These are phyloP conservation scores for Psilocybe mexicana DNA, from an alignment of 1,284 basidiomycete species.

Conservation along the genomic window DNA sequence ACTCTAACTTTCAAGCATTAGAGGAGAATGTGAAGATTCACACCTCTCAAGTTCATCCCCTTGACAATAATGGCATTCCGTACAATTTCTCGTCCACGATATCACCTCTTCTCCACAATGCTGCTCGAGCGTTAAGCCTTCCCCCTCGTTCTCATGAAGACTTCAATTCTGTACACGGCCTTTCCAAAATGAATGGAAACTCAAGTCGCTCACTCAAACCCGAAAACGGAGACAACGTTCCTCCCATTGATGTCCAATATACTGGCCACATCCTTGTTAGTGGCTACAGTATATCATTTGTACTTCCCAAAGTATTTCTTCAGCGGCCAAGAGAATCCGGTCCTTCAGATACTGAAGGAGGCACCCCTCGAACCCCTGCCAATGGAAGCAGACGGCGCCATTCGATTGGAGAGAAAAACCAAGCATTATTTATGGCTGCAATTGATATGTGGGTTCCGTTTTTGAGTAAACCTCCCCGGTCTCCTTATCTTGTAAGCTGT, in stretches of 20 bases:
- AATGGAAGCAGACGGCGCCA: slow-evolving; percentile 42
- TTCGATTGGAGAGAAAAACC: slow-evolving; percentile 59
- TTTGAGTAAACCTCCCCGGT: slow-evolving; percentile 61
- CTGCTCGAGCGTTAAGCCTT: slow-evolving; percentile 66
- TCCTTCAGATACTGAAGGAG: slow-evolving; percentile 24
- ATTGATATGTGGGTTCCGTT: slow-evolving; percentile 76
- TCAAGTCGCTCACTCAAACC: slow-evolving; percentile 38
- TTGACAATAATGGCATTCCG: slow-evolving; percentile 66
- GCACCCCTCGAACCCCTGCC: slow-evolving; percentile 35
- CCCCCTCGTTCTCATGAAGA: slow-evolving; percentile 58
- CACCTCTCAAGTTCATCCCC: slow-evolving; percentile 69
- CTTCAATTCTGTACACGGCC: slow-evolving; percentile 56
- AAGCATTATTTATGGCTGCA: slow-evolving; percentile 73
- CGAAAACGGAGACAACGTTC: slow-evolving; percentile 30
- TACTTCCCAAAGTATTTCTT: slow-evolving; percentile 73
- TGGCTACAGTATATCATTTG: slow-evolving; percentile 73
- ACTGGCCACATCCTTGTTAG: slow-evolving; percentile 75
- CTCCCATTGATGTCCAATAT: slow-evolving; percentile 61
- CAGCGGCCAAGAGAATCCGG: slow-evolving; percentile 34
- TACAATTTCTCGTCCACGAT: slow-evolving; percentile 69
- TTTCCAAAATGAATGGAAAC: slow-evolving; percentile 34
- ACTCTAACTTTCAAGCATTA: slow-evolving; percentile 26
- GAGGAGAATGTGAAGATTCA: slow-evolving; percentile 79
- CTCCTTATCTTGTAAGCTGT: slow-evolving; percentile 65
- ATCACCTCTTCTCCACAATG: slow-evolving; percentile 66